Percentiles rank a stretch among this genome's conserved stretches.
These are phyloP conservation scores for Ogataea nitratoaversa DNA, from an alignment of 805 yeast genomes.

Conservation along the genomic window DNA sequence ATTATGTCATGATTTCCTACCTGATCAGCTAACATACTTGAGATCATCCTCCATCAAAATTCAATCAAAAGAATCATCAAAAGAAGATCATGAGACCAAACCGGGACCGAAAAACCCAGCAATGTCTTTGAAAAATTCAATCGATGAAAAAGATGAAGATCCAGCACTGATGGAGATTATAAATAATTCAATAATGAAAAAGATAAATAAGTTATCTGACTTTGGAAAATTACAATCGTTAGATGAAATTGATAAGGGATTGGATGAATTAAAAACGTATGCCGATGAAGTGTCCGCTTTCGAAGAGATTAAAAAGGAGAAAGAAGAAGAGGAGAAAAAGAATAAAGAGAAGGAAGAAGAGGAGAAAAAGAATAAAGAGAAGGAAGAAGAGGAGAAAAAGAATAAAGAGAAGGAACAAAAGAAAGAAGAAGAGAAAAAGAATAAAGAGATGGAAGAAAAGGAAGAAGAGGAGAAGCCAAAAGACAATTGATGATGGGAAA, in stretches of 20 bases:
- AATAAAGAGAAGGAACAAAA: not conserved
- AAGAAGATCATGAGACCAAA: no score
- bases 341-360: not conserved
- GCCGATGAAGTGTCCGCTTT: no score
- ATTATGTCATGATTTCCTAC: conserved; percentile 8
- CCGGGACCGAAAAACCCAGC: not conserved
- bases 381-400: not conserved
- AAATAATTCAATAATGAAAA: not conserved
- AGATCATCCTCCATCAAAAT: not conserved
- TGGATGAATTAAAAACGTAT: no score
- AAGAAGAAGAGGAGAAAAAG: not conserved
- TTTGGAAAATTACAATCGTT: not conserved
- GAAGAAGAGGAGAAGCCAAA: not conserved
- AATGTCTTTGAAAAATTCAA: not conserved
- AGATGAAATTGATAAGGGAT: no score
- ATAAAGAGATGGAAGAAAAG: not conserved
- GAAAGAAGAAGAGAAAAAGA: not conserved
- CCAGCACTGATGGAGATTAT: not conserved
- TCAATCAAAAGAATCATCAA: not conserved
- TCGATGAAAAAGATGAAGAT: not conserved
- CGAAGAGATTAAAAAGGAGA: not conserved
- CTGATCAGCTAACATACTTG: conserved; percentile 7
- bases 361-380: not conserved
- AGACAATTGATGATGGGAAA: not conserved
- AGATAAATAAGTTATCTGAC: not conserved